Evolutionary conservation across 192 early-diverging fungal species (phyloP), one percentile per base, ranked within the genome.

Genomic region (Coemansia sp.): DNA sequence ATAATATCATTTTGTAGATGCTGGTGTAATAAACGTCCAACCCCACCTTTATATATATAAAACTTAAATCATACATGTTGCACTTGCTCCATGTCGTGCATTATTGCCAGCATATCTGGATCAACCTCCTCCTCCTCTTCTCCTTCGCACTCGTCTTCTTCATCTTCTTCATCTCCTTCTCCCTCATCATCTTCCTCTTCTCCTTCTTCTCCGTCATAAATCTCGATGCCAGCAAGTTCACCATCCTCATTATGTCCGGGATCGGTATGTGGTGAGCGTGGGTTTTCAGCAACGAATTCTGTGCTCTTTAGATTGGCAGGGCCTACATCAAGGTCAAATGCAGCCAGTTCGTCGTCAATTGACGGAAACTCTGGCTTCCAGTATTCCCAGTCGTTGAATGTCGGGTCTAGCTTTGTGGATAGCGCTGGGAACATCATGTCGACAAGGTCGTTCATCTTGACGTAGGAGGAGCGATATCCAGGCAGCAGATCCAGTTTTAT

Each of bases 381-480:
- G 77, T 85, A 95, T 64, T 92, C 87, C 86, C 90, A 94, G 76
- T 95, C 93, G 72, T 91, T 93, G 72, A 84, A 95, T 48, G 89
- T 89, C 8, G 86, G 86, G 20, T 89, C 88, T 10, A 86, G 79
- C 22, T 85, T 84, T 8, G 83, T 81, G 19, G 78, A 75, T 46
- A 89, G 73, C 17, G 87, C 84, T 16, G 91, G 97, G 77, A 99
- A 99, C 65, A 99, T 94, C 71, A 95, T 92, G 62, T 99, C 95
- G 14, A 97, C 96, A 64, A 97, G 79, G 61, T 96, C 95, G 67
- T 92, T 96, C 69, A 99, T 77, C 64, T 94, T 90, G 51, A 93
- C 76, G 63, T 98, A 95, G 59, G 93, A 92, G 11, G 91, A 91
- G 60, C 90, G 92, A 79, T 93, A 98, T 2, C 88, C 88, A 5